Conservation (phyloP, 2,329 filamentous ascomycete genomes). For the Drechslerella dactyloides region DNA sequence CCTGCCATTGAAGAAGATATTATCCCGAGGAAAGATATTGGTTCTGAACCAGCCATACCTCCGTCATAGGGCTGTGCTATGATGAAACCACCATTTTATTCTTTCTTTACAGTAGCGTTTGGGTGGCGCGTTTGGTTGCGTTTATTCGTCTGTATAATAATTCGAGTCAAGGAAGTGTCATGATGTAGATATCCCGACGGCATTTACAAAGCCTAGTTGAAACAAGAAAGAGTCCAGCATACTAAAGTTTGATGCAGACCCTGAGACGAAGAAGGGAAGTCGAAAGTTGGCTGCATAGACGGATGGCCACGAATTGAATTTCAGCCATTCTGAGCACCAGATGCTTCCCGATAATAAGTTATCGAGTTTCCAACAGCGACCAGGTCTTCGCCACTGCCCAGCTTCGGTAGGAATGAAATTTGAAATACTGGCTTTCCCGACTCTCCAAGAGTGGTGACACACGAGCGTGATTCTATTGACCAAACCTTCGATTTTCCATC, state of each 20-base stretch:
- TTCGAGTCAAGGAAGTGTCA: too few species aligned
- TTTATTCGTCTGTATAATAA: slow-evolving; percentile 10
- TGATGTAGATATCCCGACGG: too few species aligned
- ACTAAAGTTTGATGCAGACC: too few species aligned
- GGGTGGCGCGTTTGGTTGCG: slow-evolving; percentile 3
- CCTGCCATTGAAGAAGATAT: background rate
- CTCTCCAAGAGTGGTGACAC: slow-evolving; percentile 92
- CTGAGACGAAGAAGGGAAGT: too few species aligned
- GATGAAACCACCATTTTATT: slow-evolving; percentile 2
- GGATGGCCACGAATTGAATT: background rate
- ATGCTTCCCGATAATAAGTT: slow-evolving; percentile 45
- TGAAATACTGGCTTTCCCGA: slow-evolving; percentile 68
- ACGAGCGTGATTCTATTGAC: slow-evolving; percentile 81
- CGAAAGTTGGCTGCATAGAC: background rate
- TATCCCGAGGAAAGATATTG: background rate
- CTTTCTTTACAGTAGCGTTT: slow-evolving; percentile 8
- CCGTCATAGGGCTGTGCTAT: background rate
- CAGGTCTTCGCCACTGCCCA: slow-evolving; percentile 32
- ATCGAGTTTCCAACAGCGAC: slow-evolving; percentile 34
- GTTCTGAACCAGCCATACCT: background rate
- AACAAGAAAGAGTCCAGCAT: too few species aligned
- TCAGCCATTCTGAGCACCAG: slow-evolving; percentile 15
- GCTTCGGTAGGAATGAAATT: slow-evolving; percentile 15
- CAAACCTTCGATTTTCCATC: slow-evolving; percentile 96
- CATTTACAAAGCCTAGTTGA: too few species aligned